Base-by-base conservation (phyloP, 2,329 filamentous ascomycete species). In the Talaromyces rugulosus region DNA sequence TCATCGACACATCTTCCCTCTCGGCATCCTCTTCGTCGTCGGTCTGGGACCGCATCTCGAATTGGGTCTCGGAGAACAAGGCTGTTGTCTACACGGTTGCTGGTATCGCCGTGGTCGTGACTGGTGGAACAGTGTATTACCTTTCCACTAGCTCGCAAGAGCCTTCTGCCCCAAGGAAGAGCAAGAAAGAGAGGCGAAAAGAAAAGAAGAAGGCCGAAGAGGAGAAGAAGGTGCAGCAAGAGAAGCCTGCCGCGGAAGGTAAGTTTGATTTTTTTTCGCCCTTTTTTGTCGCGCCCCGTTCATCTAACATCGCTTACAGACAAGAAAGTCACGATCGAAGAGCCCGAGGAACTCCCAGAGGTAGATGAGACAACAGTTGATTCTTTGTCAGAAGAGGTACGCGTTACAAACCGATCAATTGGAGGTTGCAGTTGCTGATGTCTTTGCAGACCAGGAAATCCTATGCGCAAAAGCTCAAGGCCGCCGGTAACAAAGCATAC, bases 41-140 rank as follows among this genome's bases (percentile, higher is more conserved):
- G 54, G 80, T 95, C 61, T 96, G 92, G 92, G 91, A 96, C 77
- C 89, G 93, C 71, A 82, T 97, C 78, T 89, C 92, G 67, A 88
- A 83, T 73, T 99, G 95, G 94, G 92, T 90, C 14, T 91, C 92
- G 2, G 94, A 98, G 76, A 93, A 99, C 81, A 98, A 97, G 82
- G 90, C 91, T 55, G 85, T 94, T 60, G 93, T 96, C 66, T 99
- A 97, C 79, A 97, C 95, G 68, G 91, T 98, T 78, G 95, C 94
- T 61, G 95, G 95, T 72, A 90, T 96, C 63, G 94, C 94, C 59
- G 85, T 96, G 55, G 92, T 97, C 51, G 90, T 96, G 61, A 95
- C 92, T 14, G 91, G 91, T 64, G 94, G 95, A 69, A 91, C 91
- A 51, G 89, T 96, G 73, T 99, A 98, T 82, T 98, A 97, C 78